Base-by-base conservation (phyloP, 164 flowering plant genomes). In the Sextonia rubra region DNA sequence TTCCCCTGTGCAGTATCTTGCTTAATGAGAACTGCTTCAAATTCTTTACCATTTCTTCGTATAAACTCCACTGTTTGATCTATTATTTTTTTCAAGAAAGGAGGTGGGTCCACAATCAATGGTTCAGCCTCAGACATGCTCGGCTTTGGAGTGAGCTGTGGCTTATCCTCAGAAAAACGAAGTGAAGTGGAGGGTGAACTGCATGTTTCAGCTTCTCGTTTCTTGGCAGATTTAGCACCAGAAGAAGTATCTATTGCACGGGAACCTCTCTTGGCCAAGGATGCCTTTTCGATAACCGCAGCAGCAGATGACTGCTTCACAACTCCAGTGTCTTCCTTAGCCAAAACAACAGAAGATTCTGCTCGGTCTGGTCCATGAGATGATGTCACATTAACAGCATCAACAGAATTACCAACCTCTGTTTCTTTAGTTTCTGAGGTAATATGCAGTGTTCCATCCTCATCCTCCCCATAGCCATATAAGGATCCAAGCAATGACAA, bases 401-500 rank as follows among this genome's bases (percentile, higher is more conserved):
- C 72, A 49, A 52, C 69, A 47, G 77, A 58, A 60, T 73, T 76
- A 52, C 27, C 78, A 72, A 82, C 64, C 12, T 64, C 71, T 64
- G 30, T 68, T 70, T 67, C 80, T 66, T 68, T 63, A 60, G 74
- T 67, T 67, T 79, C 82, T 15, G 70, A 64, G 8, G 62, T 71
- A 76, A 65, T 72, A 69, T 84, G 86, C 49, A 72, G 49, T 77
- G 77, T 70, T 73, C 66, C 83, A 71, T 92, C 97, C 60, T 93
- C 99, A 75, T 95, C 99, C 73, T 93, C 97, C 25, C 82, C 91
- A 74, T 89, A 80, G 18, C 92, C 99, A 85, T 95, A 93, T 1
- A 86, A 77, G 77, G 98, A 89, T 64, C 98, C 97, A 72, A 93
- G 97, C 80, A 95, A 80, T 26, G 94, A 88, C 68, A 95, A 80